Evolutionary conservation across 2,329 filamentous ascomycete species (phyloP).

Genomic region (Pseudopithomyces maydicus): DNA sequence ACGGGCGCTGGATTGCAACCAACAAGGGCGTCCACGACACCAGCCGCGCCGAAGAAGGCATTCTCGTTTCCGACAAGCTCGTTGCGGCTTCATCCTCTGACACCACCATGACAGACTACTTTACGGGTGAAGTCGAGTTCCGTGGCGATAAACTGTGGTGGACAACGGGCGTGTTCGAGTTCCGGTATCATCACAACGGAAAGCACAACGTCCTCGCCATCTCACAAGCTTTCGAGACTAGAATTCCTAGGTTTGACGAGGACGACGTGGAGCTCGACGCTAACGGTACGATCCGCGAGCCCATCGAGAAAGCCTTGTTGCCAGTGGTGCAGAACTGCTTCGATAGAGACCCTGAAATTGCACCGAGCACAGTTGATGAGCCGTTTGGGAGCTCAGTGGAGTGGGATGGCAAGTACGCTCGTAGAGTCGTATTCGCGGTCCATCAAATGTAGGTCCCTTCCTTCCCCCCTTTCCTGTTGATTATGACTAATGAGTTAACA

Average conservation of each 20-base stretch:
- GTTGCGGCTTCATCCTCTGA: conserved; percentile 51
- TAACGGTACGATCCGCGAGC: conserved; percentile 66
- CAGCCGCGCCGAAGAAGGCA: conserved; percentile 74
- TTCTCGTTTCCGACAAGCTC: conserved; percentile 70
- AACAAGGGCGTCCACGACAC: conserved; percentile 78
- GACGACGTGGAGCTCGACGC: conserved; percentile 66
- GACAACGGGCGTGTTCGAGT: conserved; percentile 95
- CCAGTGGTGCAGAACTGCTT: conserved; percentile 90
- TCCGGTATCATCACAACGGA: conserved; percentile 93
- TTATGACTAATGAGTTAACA: conserved; percentile 25
- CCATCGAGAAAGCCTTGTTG: conserved; percentile 77
- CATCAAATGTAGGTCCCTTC: conserved; percentile 77
- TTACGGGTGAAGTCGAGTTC: conserved; percentile 84
- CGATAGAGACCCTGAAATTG: conserved; percentile 88
- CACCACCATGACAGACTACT: conserved; percentile 62
- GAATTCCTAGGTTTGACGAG: conserved; percentile 80
- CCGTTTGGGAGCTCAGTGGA: conserved; percentile 85
- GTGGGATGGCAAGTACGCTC: conserved; percentile 85
- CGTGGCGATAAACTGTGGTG: conserved; percentile 95
- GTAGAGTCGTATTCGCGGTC: conserved; percentile 89
- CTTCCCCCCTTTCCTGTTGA: not conserved
- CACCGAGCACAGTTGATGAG: conserved; percentile 78
- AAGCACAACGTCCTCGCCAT: conserved; percentile 93
- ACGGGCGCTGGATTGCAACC: conserved; percentile 88
- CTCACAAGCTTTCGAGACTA: conserved; percentile 90